Base-by-base conservation (phyloP, 768 basidiomycete species). In the Pleurotus ostreatus region DNA sequence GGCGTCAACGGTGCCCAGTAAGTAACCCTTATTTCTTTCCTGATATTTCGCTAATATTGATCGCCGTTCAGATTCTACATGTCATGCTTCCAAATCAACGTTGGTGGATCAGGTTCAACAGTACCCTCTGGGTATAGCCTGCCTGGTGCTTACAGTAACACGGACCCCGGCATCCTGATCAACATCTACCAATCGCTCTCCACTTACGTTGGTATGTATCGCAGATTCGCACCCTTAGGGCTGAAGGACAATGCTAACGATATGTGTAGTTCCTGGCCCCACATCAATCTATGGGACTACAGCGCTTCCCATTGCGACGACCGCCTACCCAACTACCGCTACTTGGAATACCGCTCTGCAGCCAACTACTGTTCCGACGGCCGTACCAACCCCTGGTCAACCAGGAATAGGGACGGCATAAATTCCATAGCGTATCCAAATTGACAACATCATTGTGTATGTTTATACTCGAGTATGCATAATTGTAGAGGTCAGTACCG, bases 271-370 rank as follows among this genome's bases (percentile, higher is more conserved):
- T 59, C 79, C 78, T 38, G 79, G 79, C 52, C 79, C 79, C 2
- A 64, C 72, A 13, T 75, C 77, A 0, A 39, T 41, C 15, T 79
- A 76, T 62, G 74, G 68, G 25, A 68, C 68, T 18, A 56, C 75
- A 16, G 70, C 71, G 15, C 68, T 76, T 5, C 52, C 76, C 5
- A 69, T 77, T 23, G 79, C 74, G 11, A 68, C 68, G 16, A 78
- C 77, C 20, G 56, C 74, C 2, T 81, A 63, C 58, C 76, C 78
- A 12, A 75, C 75, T 3, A 75, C 77, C 22, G 77, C 78, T 13
- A 79, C 78, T 15, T 80, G 77, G 77, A 76, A 77, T 67, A 79
- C 78, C 9, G 73, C 74, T 2, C 65, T 68, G 9, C 78, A 79
- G 61, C 78, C 80, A 22, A 65, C 70, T 45, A 74, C 78, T 20